phyloP scores from a whole-genome alignment of 1,139 yeast genomes.

The Taphrina pruni region DNA sequence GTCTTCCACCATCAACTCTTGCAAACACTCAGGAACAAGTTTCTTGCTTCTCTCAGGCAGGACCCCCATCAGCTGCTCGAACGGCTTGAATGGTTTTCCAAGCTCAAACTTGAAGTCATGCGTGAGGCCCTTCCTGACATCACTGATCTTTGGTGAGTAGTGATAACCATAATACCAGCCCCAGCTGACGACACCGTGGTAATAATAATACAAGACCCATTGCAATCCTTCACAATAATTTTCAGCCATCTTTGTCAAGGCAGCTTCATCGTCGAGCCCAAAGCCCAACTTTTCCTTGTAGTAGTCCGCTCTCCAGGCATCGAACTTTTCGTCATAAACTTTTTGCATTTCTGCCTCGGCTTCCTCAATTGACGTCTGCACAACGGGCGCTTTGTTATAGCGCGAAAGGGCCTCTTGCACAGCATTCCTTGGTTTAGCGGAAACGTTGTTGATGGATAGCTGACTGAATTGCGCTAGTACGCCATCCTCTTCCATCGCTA shows the following conservation, averaged over 20 bases:
- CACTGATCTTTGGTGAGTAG: conserved; percentile 92
- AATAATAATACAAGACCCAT: conserved; percentile 92
- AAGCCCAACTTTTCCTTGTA: conserved; percentile 79
- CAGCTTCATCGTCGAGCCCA: conserved; percentile 60
- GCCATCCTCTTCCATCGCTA: conserved; percentile 67
- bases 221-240: conserved; percentile 92
- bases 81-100: conserved; percentile 86
- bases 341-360: conserved; percentile 57
- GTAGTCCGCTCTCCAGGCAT: conserved; percentile 80
- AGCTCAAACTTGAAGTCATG: conserved; percentile 62
- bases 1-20: conserved; percentile 87
- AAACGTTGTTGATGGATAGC: conserved; percentile 33
- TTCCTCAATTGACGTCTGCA: conserved; percentile 66
- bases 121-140: conserved; percentile 71
- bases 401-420: conserved; percentile 51
- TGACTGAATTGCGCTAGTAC: conserved; percentile 49
- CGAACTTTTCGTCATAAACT: conserved; percentile 61
- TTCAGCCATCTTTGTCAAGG: conserved; percentile 67
- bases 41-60: conserved; percentile 88
- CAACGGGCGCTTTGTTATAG: conserved; percentile 74
- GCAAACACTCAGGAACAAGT: conserved; percentile 75
- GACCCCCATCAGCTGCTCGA: conserved; percentile 97
- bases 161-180: conserved; percentile 89
- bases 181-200: conserved; percentile 91
- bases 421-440: conserved; percentile 48